These are phyloP conservation scores for Globisporangium apiculatum DNA, from an alignment of 352 stramenopile genomes.

Conservation along the genomic window DNA sequence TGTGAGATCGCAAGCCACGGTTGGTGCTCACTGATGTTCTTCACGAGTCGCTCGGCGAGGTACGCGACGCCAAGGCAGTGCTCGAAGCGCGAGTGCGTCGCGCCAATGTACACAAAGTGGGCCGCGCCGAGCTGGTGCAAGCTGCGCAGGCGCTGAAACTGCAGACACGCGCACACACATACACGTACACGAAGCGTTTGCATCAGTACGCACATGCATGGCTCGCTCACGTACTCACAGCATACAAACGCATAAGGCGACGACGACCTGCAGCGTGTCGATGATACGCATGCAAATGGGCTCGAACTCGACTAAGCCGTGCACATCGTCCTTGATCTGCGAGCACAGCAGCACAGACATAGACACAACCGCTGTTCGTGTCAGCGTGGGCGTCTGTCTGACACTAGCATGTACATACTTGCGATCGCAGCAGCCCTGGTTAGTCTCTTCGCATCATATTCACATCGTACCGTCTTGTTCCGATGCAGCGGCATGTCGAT, in stretches of 20 bases:
- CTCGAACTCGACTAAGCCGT: slow-evolving; percentile 72
- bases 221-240: not conserved
- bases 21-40: slow-evolving; percentile 73
- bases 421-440: no score
- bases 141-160: slow-evolving; percentile 93
- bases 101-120: slow-evolving; percentile 85
- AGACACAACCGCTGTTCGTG: not conserved
- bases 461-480: no score
- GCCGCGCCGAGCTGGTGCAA: slow-evolving; percentile 92
- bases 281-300: slow-evolving; percentile 79
- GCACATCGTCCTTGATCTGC: slow-evolving; percentile 78
- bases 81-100: slow-evolving; percentile 75
- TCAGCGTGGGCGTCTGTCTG: no score
- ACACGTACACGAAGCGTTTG: not conserved
- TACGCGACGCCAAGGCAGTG: slow-evolving; percentile 93
- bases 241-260: not conserved
- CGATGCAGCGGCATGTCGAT: no score
- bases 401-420: slow-evolving; percentile 1
- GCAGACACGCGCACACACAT: not conserved
- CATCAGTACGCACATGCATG: not conserved
- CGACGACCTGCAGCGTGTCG: slow-evolving; percentile 57
- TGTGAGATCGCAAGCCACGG: slow-evolving; percentile 85
- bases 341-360: not conserved
- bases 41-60: slow-evolving; percentile 86
- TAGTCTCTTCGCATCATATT: no score